Percentiles rank a stretch among this genome's conserved stretches.
Conservation (phyloP, 805 yeast species). For the Candida tibetensis region DNA sequence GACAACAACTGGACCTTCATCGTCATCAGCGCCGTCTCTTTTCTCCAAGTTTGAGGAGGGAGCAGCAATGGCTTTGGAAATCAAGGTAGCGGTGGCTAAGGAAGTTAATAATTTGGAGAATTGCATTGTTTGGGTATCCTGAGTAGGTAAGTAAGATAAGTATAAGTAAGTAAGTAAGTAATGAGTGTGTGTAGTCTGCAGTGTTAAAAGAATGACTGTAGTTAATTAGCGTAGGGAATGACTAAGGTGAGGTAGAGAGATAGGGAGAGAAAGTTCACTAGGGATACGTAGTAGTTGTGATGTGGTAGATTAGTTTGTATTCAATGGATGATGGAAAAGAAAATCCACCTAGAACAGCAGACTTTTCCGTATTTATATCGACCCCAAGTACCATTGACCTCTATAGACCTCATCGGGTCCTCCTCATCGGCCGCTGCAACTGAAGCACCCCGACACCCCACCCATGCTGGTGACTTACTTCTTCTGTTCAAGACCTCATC, state of each 20-base stretch:
- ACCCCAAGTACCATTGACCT: no score
- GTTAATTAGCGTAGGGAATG: slow-evolving; percentile 18
- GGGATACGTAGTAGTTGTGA: slow-evolving; percentile 9
- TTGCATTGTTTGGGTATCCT: slow-evolving; percentile 21
- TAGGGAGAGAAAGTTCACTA: slow-evolving; percentile 8
- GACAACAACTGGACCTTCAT: slow-evolving; percentile 29
- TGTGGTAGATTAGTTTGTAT: background rate
- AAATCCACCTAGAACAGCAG: no score
- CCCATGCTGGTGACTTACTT: no score
- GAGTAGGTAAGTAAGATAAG: slow-evolving; percentile 4
- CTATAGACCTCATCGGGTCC: no score
- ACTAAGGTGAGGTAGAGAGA: slow-evolving; percentile 13
- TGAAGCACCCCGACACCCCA: no score
- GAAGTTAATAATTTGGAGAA: slow-evolving; percentile 21
- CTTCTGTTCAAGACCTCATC: no score
- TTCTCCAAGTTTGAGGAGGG: slow-evolving; percentile 12
- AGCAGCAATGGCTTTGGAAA: slow-evolving; percentile 20
- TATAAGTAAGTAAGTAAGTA: slow-evolving; percentile 4
- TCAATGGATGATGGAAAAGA: background rate
- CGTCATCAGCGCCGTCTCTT: slow-evolving; percentile 15
- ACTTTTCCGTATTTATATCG: no score
- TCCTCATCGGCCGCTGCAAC: no score
- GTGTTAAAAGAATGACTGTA: slow-evolving; percentile 17
- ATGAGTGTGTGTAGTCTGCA: slow-evolving; percentile 5
- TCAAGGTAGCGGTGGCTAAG: slow-evolving; percentile 18